Conservation (phyloP, 768 basidiomycete species). For the Auriscalpium orientale region DNA sequence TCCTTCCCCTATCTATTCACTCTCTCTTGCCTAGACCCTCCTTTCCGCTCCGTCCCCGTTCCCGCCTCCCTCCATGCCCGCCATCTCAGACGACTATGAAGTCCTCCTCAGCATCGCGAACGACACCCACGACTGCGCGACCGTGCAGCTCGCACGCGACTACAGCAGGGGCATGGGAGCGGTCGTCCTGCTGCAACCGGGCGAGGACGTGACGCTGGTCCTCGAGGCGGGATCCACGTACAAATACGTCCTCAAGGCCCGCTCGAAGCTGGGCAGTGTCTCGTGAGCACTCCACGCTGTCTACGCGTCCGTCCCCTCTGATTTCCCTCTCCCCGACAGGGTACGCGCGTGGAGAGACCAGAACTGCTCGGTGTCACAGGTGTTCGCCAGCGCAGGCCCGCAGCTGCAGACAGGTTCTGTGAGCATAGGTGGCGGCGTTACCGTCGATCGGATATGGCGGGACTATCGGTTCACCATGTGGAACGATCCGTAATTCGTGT, state of each 20-base stretch:
- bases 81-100: slow-evolving; percentile 50
- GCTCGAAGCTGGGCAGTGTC: slow-evolving; percentile 59
- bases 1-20: slow-evolving; percentile 9
- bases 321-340: slow-evolving; percentile 24
- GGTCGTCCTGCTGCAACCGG: slow-evolving; percentile 50
- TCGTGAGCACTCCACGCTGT: slow-evolving; percentile 39
- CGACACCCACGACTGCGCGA: slow-evolving; percentile 56
- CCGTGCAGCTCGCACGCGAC: slow-evolving; percentile 57
- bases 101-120: slow-evolving; percentile 64
- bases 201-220: slow-evolving; percentile 57
- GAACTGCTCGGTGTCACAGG: slow-evolving; percentile 51
- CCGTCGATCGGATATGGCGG: slow-evolving; percentile 59
- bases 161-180: slow-evolving; percentile 50
- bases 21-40: slow-evolving; percentile 3
- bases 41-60: slow-evolving; percentile 35
- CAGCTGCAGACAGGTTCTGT: slow-evolving; percentile 26
- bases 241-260: slow-evolving; percentile 60
- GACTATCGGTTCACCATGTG: slow-evolving; percentile 60
- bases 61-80: slow-evolving; percentile 41
- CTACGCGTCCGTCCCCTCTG: neutral
- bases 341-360: slow-evolving; percentile 62
- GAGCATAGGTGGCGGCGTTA: slow-evolving; percentile 43
- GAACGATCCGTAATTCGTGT: slow-evolving; percentile 19
- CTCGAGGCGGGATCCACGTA: slow-evolving; percentile 64
- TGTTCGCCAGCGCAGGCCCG: slow-evolving; percentile 37